phyloP scores from a whole-genome alignment of 75 land plant genomes.

The Gnetum montanum region DNA sequence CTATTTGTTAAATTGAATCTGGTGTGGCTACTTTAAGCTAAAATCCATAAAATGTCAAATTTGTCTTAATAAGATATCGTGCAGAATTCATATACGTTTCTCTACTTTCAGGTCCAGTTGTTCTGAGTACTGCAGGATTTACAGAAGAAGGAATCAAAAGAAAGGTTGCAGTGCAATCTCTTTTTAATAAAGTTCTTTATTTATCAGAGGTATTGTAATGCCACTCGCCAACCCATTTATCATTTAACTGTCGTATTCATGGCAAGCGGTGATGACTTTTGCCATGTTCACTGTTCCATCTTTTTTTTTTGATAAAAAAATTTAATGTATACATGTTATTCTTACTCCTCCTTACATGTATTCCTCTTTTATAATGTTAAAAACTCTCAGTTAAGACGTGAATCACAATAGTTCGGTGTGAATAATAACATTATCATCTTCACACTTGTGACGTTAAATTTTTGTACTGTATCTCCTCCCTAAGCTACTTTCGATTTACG shows the following conservation, averaged over 20 bases:
- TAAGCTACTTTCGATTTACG: no score
- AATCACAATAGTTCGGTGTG: no score
- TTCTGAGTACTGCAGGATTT: slow-evolving; percentile 80
- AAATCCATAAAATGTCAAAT: no score
- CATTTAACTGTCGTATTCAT: neutral
- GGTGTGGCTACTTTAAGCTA: no score
- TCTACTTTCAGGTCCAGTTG: slow-evolving; percentile 73
- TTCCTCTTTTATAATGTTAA: slow-evolving; percentile 76
- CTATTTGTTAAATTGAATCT: no score
- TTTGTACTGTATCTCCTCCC: no score
- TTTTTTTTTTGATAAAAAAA: neutral
- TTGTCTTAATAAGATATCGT: no score
- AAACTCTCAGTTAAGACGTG: slow-evolving; percentile 16
- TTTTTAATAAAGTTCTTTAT: slow-evolving; percentile 85
- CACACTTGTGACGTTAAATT: no score
- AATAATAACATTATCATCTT: no score
- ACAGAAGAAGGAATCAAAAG: slow-evolving; percentile 83
- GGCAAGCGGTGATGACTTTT: neutral
- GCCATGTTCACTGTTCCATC: neutral
- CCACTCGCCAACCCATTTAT: neutral
- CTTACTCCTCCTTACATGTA: slow-evolving; percentile 48
- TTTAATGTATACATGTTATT: neutral
- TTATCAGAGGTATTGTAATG: slow-evolving; percentile 60
- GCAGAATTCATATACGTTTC: no score
- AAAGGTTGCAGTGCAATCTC: slow-evolving; percentile 89